Evolutionary conservation across 1,284 basidiomycete species (phyloP), one percentile per base, ranked within the genome.

Genomic region (Austroboletus niveus): DNA sequence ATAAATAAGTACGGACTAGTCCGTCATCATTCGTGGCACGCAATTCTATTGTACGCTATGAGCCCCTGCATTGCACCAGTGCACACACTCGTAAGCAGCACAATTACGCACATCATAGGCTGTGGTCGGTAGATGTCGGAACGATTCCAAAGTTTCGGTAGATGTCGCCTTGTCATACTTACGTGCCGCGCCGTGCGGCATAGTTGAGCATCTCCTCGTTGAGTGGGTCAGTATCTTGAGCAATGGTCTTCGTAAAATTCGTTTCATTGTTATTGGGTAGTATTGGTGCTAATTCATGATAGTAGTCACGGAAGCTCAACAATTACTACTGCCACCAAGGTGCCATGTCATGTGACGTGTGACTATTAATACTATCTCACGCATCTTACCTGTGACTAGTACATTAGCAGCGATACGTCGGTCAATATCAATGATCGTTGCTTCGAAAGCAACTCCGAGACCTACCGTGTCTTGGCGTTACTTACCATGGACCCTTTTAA

Each of bases 121-220:
- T 20, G 94, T 89, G 20, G 84, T 86, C 0, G 94, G 94, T 7
- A 94, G 82, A 47, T 86, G 82, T 39, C 82, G 79, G 78, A 94
- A 94, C 48, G 95, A 69, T 65, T 3, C 5, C 22, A 17, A 17
- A 17, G 17, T 29, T 29, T 94, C 88, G 4, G 84, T 83, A 62
- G 89, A 94, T 51, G 91, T 77, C 61, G 87, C 85, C 46, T 91
- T 77, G 69, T 97, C 96, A 6, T 29, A 7, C 68, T 70, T 79
- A 55, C 78, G 76, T 15, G 91, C 94, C 0, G 90, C 94, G 38
- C 75, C 75, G 47, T 77, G 79, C 85, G 87, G 89, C 4, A 94
- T 71, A 6, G 27, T 74, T 58, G 11, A 81, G 62, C 20, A 85
- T 85, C 30, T 76, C 85, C 30, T 76, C 80, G 3, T 79, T 71